These are phyloP conservation scores for Eurotiales sp. DNA, from an alignment of 2,329 filamentous ascomycete species.

Conservation along the genomic window DNA sequence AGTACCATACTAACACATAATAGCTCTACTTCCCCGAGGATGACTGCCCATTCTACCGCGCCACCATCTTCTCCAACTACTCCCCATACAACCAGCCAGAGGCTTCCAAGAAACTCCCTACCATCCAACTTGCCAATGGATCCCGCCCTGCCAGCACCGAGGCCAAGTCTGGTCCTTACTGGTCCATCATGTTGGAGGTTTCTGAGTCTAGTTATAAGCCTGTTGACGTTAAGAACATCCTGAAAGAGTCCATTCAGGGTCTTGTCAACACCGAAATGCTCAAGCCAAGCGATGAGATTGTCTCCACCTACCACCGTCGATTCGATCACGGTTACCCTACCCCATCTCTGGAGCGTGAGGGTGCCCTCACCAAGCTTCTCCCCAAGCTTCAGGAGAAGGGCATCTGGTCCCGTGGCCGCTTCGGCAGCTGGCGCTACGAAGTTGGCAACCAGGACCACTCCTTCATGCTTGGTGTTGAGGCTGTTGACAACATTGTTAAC, in stretches of 20 bases:
- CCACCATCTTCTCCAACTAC: conserved; percentile 99
- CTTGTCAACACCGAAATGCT: conserved; percentile 98
- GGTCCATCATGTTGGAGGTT: conserved; percentile 99
- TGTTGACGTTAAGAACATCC: conserved; percentile 77
- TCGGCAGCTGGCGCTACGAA: conserved; percentile 98
- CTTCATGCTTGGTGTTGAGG: conserved; percentile 95
- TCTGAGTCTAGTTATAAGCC: conserved; percentile 96
- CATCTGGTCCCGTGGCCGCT: conserved; percentile 93
- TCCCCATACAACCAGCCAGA: conserved; percentile 96
- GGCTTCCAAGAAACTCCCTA: conserved; percentile 76
- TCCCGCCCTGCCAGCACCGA: conserved; percentile 70
- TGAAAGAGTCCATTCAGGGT: conserved; percentile 90
- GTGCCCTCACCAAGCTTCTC: conserved; percentile 85
- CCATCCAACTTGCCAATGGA: conserved; percentile 79
- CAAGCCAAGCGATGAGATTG: conserved; percentile 83
- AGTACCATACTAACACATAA: neutral
- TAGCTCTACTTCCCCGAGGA: conserved; percentile 97
- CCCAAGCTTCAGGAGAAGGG: conserved; percentile 87
- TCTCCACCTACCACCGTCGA: conserved; percentile 95
- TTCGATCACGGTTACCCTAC: conserved; percentile 99
- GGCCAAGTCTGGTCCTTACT: conserved; percentile 87
- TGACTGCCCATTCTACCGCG: conserved; percentile 98
- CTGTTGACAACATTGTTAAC: conserved; percentile 83
- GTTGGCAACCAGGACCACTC: conserved; percentile 96
- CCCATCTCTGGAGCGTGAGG: conserved; percentile 89